Evolutionary conservation across 257 asterid species (phyloP), one percentile per base, ranked within the genome.

Genomic region (Echium plantagineum): DNA sequence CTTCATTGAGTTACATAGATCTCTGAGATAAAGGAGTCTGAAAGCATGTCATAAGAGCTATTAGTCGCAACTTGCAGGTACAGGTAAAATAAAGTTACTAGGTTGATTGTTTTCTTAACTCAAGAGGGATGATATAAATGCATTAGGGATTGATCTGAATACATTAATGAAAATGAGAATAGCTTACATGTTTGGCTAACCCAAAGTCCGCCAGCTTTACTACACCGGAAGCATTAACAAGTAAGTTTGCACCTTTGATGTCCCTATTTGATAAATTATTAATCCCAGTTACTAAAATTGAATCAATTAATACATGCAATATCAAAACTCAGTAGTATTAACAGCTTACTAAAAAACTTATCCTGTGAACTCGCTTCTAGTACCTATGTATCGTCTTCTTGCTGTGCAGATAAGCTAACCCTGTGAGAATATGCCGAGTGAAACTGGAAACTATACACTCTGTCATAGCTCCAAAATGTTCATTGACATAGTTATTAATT

Each of bases 161-260:
- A n/a, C n/a, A n/a, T n/a, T n/a, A n/a, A 28, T 28, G 46, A 35
- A 65, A 28, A 49, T 56, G 15, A 26, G 20, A 57, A 55, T 9
- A 16, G 70, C 91, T 82, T 75, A 90, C 97, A 52, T 83, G 97
- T 71, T 90, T 90, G 16, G 97, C 97, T 72, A 90, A 62, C 57
- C 97, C 97, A 69, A 90, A 90, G 77, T 90, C 96, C 3, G 97
- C 94, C 62, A 86, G 81, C 82, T 90, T 90, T 72, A 90, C 97
- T 63, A 83, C 81, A 18, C 94, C 97, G 57, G 78, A 72, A 59
- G 96, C 83, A 76, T 86, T 75, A 54, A 90, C 96, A 61, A 90
- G 97, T 72, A 90, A 81, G 74, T 90, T 90, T 13, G 97, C 83
- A 63, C 97, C 97, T 78, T 90, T 90, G 60, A 90, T 86, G 78